Conservation (phyloP, 1,284 basidiomycete genomes). For the Microbotryum scabiosae region DNA sequence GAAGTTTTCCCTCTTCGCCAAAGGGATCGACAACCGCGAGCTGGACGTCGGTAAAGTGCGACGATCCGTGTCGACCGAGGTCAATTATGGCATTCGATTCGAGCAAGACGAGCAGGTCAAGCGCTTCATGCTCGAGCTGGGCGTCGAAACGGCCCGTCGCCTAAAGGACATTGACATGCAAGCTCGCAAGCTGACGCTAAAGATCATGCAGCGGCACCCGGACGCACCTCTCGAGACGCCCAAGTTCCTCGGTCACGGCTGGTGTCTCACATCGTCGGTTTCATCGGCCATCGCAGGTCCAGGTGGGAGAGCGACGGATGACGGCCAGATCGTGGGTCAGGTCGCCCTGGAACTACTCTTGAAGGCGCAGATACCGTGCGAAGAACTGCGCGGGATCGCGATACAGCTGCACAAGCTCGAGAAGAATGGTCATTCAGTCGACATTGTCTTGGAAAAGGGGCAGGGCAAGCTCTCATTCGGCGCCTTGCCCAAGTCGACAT, state of each 20-base stretch:
- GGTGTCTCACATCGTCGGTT: constrained; percentile 63
- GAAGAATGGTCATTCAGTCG: constrained; percentile 30
- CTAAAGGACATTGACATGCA: constrained; percentile 58
- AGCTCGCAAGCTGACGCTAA: constrained; percentile 68
- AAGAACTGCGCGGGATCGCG: constrained; percentile 84
- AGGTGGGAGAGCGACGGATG: constrained; percentile 59
- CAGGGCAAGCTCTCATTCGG: constrained; percentile 21
- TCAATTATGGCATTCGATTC: constrained; percentile 95
- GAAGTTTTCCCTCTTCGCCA: constrained; percentile 69
- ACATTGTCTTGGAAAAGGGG: constrained; percentile 10
- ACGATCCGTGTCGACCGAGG: constrained; percentile 81
- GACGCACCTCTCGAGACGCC: constrained; percentile 84
- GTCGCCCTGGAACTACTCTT: constrained; percentile 65
- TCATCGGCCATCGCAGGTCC: constrained; percentile 47
- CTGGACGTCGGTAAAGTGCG: constrained; percentile 71
- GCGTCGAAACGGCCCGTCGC: constrained; percentile 62
- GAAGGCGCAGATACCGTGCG: constrained; percentile 54
- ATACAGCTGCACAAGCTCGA: constrained; percentile 89
- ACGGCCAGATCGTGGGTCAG: constrained; percentile 61
- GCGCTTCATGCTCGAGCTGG: constrained; percentile 63
- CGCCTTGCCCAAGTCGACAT: not conserved
- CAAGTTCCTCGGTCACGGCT: constrained; percentile 92
- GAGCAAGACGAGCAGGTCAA: constrained; percentile 70
- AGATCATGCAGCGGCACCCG: constrained; percentile 79
- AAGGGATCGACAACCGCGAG: constrained; percentile 70